Evolutionary conservation across 169 alveolate genomes (phyloP).

Genomic region (Plasmodium gonderi): DNA sequence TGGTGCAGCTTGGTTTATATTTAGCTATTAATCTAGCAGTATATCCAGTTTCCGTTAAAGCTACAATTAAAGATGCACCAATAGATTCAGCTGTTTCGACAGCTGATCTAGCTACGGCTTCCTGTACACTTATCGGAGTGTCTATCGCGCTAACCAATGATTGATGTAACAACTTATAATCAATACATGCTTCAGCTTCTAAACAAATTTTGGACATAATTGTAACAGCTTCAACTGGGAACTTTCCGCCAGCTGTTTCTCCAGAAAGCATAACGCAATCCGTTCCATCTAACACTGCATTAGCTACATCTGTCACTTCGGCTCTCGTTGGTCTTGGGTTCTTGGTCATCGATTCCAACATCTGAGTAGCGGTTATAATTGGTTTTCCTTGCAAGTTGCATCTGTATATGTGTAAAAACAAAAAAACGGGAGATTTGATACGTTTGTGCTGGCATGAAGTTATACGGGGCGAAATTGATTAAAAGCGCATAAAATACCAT

Average conservation of each 20-base stretch:
- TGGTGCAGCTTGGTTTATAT: constrained; percentile 95
- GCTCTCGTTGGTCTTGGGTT: constrained; percentile 99
- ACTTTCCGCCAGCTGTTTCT: constrained; percentile 90
- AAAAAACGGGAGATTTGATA: neutral
- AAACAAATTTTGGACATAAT: constrained; percentile 88
- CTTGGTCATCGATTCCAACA: constrained; percentile 97
- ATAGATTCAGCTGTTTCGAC: constrained; percentile 91
- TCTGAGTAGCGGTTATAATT: constrained; percentile 98
- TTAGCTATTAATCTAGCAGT: constrained; percentile 97
- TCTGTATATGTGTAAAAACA: constrained; percentile 54
- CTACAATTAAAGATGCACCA: constrained; percentile 92
- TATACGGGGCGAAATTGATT: neutral
- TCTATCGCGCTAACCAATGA: constrained; percentile 79
- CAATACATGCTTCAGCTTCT: constrained; percentile 89
- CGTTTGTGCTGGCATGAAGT: neutral
- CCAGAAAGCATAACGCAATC: constrained; percentile 96
- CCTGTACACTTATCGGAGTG: constrained; percentile 87
- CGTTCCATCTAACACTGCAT: constrained; percentile 98
- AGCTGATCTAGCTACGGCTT: constrained; percentile 92
- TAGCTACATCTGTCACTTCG: constrained; percentile 99
- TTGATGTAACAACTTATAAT: constrained; percentile 80
- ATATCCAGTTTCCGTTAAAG: constrained; percentile 97
- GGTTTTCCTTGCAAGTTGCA: constrained; percentile 97
- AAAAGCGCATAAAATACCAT: neutral
- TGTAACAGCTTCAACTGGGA: constrained; percentile 87